phyloP scores from a whole-genome alignment of 257 asterid species.

The Ilex aquifolium region DNA sequence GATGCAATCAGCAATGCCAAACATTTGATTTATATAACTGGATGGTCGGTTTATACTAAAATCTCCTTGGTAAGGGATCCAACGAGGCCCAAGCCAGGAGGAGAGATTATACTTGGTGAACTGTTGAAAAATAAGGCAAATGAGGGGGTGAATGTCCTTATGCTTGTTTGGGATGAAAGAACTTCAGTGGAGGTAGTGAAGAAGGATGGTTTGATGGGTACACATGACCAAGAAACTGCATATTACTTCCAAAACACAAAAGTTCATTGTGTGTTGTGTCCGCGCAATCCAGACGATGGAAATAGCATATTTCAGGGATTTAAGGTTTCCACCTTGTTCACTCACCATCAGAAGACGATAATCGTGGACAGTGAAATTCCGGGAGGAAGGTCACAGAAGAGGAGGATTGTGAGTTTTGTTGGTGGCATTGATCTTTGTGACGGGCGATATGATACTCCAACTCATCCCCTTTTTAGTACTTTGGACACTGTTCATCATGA shows the following conservation, averaged over 20 bases:
- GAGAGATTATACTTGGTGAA: slow-evolving; percentile 56
- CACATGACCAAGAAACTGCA: slow-evolving; percentile 74
- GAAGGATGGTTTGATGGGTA: slow-evolving; percentile 76
- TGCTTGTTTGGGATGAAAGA: slow-evolving; percentile 88
- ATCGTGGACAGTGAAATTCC: slow-evolving; percentile 48
- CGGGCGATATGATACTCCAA: slow-evolving; percentile 66
- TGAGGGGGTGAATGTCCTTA: slow-evolving; percentile 66
- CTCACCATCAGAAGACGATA: slow-evolving; percentile 83
- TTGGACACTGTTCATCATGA: slow-evolving; percentile 45
- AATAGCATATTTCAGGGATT: slow-evolving; percentile 53
- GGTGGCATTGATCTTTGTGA: slow-evolving; percentile 97
- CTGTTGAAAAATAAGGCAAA: slow-evolving; percentile 62
- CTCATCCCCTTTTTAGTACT: slow-evolving; percentile 61
- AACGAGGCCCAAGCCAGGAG: slow-evolving; percentile 42
- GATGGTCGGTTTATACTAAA: slow-evolving; percentile 72
- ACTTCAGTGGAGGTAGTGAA: slow-evolving; percentile 45
- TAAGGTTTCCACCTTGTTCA: slow-evolving; percentile 68
- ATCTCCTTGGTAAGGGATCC: slow-evolving; percentile 61
- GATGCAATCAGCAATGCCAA: slow-evolving; percentile 54
- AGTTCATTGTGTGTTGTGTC: slow-evolving; percentile 70
- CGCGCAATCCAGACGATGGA: slow-evolving; percentile 60
- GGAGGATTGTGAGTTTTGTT: slow-evolving; percentile 59
- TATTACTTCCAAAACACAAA: slow-evolving; percentile 49
- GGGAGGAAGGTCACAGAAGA: slow-evolving; percentile 16
- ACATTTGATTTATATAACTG: slow-evolving; percentile 69